Evolutionary conservation across 306 rosid genomes (phyloP).

Genomic region (Canavalia ensiformis): DNA sequence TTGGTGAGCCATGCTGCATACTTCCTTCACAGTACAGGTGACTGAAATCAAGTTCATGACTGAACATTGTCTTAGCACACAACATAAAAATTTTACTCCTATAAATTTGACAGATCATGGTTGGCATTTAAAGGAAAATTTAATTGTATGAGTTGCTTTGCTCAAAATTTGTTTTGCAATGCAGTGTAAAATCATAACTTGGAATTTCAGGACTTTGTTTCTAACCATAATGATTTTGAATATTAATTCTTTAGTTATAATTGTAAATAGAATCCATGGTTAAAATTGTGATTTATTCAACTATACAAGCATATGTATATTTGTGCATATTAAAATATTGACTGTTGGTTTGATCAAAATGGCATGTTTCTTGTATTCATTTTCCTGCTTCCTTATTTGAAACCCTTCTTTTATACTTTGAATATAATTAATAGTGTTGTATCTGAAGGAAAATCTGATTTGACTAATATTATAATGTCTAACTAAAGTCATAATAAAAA

Average conservation of each 20-base stretch:
- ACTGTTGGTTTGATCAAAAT: constrained; percentile 20
- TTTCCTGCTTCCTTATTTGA: constrained; percentile 37
- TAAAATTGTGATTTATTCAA: constrained; percentile 20
- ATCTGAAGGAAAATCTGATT: constrained; percentile 33
- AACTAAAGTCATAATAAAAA: background rate
- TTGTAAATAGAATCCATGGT: constrained; percentile 13
- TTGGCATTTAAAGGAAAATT: background rate
- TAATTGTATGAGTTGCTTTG: background rate
- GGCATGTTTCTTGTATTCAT: constrained; percentile 15
- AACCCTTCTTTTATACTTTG: background rate
- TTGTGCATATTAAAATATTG: constrained; percentile 26
- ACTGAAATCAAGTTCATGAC: constrained; percentile 6
- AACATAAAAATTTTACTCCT: constrained; percentile 1
- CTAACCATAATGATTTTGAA: background rate
- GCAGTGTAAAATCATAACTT: background rate
- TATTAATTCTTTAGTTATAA: background rate
- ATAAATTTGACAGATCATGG: constrained; percentile 4
- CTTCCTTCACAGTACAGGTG: constrained; percentile 15
- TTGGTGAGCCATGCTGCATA: constrained; percentile 17
- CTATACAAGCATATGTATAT: background rate
- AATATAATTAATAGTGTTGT: constrained; percentile 23
- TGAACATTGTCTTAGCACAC: background rate
- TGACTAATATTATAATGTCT: background rate
- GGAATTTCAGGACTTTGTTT: constrained; percentile 9
- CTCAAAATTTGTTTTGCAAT: constrained; percentile 2